Conservation (phyloP, 1,284 basidiomycete genomes). For the Coniophora puteana region DNA sequence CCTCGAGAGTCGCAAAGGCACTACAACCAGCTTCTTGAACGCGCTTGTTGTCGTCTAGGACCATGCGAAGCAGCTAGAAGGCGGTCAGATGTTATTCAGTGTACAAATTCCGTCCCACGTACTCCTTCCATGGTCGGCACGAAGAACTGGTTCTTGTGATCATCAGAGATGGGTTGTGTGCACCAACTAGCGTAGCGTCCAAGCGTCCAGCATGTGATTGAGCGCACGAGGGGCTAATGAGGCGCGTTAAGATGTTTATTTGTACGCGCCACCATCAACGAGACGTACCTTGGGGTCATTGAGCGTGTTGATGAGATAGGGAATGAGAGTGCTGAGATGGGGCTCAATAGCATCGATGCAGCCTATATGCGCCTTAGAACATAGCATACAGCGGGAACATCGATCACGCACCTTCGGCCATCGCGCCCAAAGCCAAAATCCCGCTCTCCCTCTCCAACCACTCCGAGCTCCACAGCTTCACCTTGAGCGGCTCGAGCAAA, state of each 20-base stretch:
- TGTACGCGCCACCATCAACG: not conserved
- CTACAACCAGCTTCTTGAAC: constrained; percentile 99
- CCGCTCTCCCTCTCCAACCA: constrained; percentile 97
- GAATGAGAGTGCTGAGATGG: constrained; percentile 89
- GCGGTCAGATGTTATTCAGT: constrained; percentile 2
- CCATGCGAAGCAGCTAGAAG: constrained; percentile 86
- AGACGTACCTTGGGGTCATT: constrained; percentile 83
- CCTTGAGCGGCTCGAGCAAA: constrained; percentile 86
- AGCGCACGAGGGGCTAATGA: constrained; percentile 86
- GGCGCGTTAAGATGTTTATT: constrained; percentile 4
- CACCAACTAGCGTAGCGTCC: constrained; percentile 99
- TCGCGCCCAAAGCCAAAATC: constrained; percentile 94
- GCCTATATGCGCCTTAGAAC: constrained; percentile 44
- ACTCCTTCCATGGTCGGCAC: constrained; percentile 98
- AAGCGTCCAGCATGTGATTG: constrained; percentile 99
- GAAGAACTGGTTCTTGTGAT: constrained; percentile 89
- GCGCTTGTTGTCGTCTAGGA: constrained; percentile 98
- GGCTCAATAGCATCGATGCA: constrained; percentile 96
- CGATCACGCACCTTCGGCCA: constrained; percentile 91
- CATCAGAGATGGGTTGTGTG: constrained; percentile 75
- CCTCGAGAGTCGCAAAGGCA: constrained; percentile 97
- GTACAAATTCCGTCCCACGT: no score
- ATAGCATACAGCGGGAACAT: constrained; percentile 1
- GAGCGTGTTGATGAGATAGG: constrained; percentile 88
- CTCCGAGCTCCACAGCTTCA: constrained; percentile 90